These are phyloP conservation scores for Cytospora paraplurivora DNA, from an alignment of 2,329 filamentous ascomycete genomes.

Conservation along the genomic window DNA sequence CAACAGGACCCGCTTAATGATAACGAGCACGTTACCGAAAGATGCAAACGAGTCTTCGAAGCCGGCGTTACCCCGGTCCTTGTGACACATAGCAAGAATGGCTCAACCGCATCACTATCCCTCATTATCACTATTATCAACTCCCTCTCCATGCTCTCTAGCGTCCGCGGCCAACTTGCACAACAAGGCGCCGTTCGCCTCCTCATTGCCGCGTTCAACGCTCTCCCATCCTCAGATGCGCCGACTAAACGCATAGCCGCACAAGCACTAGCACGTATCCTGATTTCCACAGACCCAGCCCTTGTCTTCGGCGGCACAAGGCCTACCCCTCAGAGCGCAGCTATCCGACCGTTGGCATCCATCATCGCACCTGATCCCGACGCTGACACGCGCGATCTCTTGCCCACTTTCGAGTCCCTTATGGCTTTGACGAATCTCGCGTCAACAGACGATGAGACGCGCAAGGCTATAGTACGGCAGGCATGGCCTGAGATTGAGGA, in stretches of 20 bases:
- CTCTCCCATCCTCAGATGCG: slow-evolving; percentile 56
- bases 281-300: slow-evolving; percentile 82
- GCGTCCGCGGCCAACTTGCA: slow-evolving; percentile 75
- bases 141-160: slow-evolving; percentile 72
- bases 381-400: slow-evolving; percentile 70
- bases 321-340: slow-evolving; percentile 72
- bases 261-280: slow-evolving; percentile 79
- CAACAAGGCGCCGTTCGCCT: slow-evolving; percentile 94
- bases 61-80: slow-evolving; percentile 77
- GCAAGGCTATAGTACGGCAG: slow-evolving; percentile 69
- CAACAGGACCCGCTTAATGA: slow-evolving; percentile 70
- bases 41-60: slow-evolving; percentile 79
- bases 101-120: slow-evolving; percentile 69
- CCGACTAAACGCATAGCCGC: slow-evolving; percentile 62
- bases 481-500: slow-evolving; percentile 82
- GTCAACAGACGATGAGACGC: slow-evolving; percentile 69
- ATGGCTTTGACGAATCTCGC: slow-evolving; percentile 94
- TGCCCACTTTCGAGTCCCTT: slow-evolving; percentile 87
- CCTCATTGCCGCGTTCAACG: slow-evolving; percentile 69
- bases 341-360: slow-evolving; percentile 78
- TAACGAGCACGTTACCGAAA: slow-evolving; percentile 71
- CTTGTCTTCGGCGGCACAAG: slow-evolving; percentile 80
- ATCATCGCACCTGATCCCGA: slow-evolving; percentile 69
- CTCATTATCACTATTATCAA: slow-evolving; percentile 77
- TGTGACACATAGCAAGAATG: slow-evolving; percentile 72